Evolutionary conservation across 768 basidiomycete species (phyloP).

Genomic region (Cystobasidium onofrii): DNA sequence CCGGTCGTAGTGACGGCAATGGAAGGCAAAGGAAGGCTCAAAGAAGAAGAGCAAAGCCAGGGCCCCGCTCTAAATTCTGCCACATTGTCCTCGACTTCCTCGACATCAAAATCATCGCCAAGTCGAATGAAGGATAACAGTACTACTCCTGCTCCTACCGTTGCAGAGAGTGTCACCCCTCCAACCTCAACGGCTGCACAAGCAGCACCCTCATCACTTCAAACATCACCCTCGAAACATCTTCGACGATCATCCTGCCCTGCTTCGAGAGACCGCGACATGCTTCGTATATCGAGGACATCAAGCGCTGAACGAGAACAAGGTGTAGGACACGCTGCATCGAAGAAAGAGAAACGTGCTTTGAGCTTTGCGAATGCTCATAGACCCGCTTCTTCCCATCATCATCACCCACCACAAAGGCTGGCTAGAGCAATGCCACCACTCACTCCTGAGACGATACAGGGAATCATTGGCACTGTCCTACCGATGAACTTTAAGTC

Average conservation of each 20-base stretch:
- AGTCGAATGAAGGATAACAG: no score
- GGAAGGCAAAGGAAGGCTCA: no score
- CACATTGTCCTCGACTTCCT: background rate
- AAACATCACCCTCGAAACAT: background rate
- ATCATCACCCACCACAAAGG: background rate
- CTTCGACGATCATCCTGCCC: background rate
- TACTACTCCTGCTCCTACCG: no score
- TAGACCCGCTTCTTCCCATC: background rate
- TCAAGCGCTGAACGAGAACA: background rate
- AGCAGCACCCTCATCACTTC: background rate
- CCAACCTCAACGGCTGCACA: no score
- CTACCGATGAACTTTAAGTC: slow-evolving; percentile 8
- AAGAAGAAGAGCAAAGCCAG: background rate
- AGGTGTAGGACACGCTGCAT: background rate
- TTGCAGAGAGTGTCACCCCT: no score
- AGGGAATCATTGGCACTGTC: background rate
- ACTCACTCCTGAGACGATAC: background rate
- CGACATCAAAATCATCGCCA: background rate
- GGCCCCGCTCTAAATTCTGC: background rate
- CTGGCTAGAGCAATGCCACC: background rate
- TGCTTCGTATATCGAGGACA: background rate
- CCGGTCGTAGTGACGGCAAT: background rate
- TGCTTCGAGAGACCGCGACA: background rate
- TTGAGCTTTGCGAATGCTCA: slow-evolving; percentile 5
- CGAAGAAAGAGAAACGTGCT: background rate